A percentile compares a stretch with the other conserved stretches of the same genome.
phyloP scores from a whole-genome alignment of 495 filamentous ascomycete genomes.

The Penicillium cinerascens region DNA sequence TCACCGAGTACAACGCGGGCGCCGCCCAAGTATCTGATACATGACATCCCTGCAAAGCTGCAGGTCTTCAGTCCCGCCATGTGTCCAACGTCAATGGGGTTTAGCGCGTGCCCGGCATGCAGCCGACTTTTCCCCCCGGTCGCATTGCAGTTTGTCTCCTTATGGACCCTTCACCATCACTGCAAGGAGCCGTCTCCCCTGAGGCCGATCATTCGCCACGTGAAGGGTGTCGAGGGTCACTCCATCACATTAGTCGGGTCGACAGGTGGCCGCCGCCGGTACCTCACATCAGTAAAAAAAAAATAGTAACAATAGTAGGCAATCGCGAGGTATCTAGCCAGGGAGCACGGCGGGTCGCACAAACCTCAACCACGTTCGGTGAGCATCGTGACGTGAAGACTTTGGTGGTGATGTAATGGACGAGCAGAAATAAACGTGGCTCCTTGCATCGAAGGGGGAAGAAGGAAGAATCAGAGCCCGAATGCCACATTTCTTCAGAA shows the following conservation, averaged over 20 bases:
- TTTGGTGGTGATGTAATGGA: conserved; percentile 16
- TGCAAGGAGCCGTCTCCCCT: neutral
- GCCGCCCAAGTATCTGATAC: neutral
- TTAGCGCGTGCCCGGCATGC: conserved; percentile 2
- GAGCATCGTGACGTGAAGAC: conserved; percentile 13
- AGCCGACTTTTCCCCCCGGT: conserved; percentile 8
- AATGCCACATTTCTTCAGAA: no score
- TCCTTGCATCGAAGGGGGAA: conserved; percentile 5
- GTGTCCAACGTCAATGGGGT: conserved; percentile 14
- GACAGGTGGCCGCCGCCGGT: no score
- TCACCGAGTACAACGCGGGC: neutral
- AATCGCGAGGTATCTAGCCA: neutral
- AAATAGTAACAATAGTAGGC: neutral
- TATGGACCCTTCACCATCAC: neutral
- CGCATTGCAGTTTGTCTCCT: conserved; percentile 7
- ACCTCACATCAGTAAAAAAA: no score
- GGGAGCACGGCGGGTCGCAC: neutral
- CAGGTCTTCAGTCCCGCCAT: conserved; percentile 13
- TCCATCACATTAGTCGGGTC: no score
- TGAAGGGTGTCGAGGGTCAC: neutral
- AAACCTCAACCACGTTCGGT: conserved; percentile 2
- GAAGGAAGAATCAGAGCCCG: neutral
- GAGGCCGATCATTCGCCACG: neutral
- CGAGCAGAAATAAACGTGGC: conserved; percentile 1
- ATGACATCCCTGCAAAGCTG: neutral